phyloP scores from a whole-genome alignment of 2,329 filamentous ascomycete species.

The Penicillium paneum region DNA sequence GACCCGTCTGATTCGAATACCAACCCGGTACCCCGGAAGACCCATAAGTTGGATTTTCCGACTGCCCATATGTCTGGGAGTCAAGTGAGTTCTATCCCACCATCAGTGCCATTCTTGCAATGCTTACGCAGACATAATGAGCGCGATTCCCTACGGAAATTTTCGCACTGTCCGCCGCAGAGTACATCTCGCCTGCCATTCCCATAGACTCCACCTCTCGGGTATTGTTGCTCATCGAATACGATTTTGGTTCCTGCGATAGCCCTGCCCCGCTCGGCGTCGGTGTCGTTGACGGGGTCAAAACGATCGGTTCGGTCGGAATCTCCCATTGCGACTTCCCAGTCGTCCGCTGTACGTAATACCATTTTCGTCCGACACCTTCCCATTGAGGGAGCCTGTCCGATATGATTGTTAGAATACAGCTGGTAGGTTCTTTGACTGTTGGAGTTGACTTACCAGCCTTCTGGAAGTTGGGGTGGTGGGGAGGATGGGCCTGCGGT shows the following conservation, averaged over 20 bases:
- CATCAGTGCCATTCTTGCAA: constrained; percentile 27
- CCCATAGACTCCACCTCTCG: constrained; percentile 8
- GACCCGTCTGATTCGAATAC: constrained; percentile 17
- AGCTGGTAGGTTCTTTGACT: background rate
- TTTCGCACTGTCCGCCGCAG: constrained; percentile 18
- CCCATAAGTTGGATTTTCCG: constrained; percentile 13
- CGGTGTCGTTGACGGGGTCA: constrained; percentile 36
- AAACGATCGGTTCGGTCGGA: constrained; percentile 39
- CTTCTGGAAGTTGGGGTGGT: constrained; percentile 38
- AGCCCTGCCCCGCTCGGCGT: constrained; percentile 28
- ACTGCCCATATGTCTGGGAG: constrained; percentile 16
- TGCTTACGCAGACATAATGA: constrained; percentile 19
- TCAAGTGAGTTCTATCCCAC: constrained; percentile 25
- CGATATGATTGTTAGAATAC: background rate
- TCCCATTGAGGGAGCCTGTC: constrained; percentile 43
- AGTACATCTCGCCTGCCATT: constrained; percentile 14
- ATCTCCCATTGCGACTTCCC: constrained; percentile 42
- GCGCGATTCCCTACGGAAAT: constrained; percentile 28
- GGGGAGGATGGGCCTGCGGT: constrained; percentile 40
- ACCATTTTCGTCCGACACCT: constrained; percentile 37
- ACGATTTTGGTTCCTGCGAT: constrained; percentile 25
- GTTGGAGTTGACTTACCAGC: constrained; percentile 32
- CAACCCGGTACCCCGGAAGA: constrained; percentile 15
- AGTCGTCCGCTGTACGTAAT: constrained; percentile 41
- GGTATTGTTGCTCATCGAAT: constrained; percentile 24